Evolutionary conservation across 169 alveolate genomes (phyloP).

Genomic region (Miamiensis avidus): DNA sequence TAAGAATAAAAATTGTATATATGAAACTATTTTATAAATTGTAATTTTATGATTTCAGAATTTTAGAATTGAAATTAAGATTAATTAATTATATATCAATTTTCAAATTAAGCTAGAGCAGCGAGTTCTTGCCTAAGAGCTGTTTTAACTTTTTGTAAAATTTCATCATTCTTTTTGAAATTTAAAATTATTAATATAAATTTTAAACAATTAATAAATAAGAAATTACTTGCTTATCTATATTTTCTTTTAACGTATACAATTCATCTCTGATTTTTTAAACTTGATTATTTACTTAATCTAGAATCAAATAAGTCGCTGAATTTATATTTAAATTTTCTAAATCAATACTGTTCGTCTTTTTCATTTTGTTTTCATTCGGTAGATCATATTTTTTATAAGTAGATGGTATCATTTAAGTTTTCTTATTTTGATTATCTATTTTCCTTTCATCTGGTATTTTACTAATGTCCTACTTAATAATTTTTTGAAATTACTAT

Average conservation of each 20-base stretch:
- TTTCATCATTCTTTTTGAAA: conserved; percentile 27
- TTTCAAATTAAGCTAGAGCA: not conserved
- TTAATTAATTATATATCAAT: not conserved
- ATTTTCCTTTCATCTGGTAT: conserved; percentile 4
- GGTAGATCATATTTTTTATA: not conserved
- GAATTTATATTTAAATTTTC: conserved; percentile 21
- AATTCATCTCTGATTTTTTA: not conserved
- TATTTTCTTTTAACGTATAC: not conserved
- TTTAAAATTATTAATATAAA: not conserved
- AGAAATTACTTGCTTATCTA: conserved; percentile 8
- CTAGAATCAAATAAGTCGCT: conserved; percentile 30
- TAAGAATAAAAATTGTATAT: no score
- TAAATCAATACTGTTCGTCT: conserved; percentile 17
- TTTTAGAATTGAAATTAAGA: no score
- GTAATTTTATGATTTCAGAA: not conserved
- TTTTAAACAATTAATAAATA: not conserved
- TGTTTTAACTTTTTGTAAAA: conserved; percentile 19
- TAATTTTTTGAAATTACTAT: not conserved
- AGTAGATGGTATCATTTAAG: not conserved
- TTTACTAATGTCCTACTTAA: not conserved
- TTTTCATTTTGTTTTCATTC: not conserved
- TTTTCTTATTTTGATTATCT: conserved; percentile 29
- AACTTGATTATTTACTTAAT: conserved; percentile 32
- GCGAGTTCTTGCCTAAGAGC: conserved; percentile 31
- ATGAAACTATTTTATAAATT: not conserved